Evolutionary conservation across 2,329 filamentous ascomycete species (phyloP), one percentile per base, ranked within the genome.

Genomic region (Penicillium sp.): DNA sequence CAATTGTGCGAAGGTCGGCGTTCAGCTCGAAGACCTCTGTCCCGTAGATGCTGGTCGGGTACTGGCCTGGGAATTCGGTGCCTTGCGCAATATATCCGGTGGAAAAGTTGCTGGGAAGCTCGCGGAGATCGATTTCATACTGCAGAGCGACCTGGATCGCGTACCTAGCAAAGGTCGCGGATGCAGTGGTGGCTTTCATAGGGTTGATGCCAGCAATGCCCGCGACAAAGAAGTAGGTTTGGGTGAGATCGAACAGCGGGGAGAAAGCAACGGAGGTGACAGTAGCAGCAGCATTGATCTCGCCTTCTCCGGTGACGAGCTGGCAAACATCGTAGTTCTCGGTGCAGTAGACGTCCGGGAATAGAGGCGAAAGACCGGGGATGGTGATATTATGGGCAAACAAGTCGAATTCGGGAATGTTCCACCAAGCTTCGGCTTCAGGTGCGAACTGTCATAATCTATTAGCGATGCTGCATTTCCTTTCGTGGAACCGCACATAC

Each of bases 161-260:
- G 65, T 85, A 92, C 23, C 83, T 81, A 37, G 85, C 82, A 51
- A 92, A 83, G 1, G 86, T 86, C 0, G 89, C 87, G 39, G 82
- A 81, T 42, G 82, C 84, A 5, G 88, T 77, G 0, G 88, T 90
- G 23, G 80, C 84, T 27, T 83, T 73, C 57, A 86, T 82, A 0
- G 88, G 89, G 68, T 84, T 90, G 41, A 90, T 79, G n/a, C 89
- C 88, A 2, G 85, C 88, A 58, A 92, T 91, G 3, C 88, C 89
- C 1, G 81, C 84, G 31, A 89, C 71, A 54, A 91, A 71, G 71
- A 90, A 90, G 73, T 91, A 91, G 1, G 88, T 87, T 46, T 77
- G 71, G 1, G 74, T 79, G 13, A 91, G 78, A 71, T 91, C 80
- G 69, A 91, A 90, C 12, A 75, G 66, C 1, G 76, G 68, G 0